Evolutionary conservation across 352 stramenopile genomes (phyloP), one percentile per base, ranked within the genome.

Genomic region (Pythium sukuiense): DNA sequence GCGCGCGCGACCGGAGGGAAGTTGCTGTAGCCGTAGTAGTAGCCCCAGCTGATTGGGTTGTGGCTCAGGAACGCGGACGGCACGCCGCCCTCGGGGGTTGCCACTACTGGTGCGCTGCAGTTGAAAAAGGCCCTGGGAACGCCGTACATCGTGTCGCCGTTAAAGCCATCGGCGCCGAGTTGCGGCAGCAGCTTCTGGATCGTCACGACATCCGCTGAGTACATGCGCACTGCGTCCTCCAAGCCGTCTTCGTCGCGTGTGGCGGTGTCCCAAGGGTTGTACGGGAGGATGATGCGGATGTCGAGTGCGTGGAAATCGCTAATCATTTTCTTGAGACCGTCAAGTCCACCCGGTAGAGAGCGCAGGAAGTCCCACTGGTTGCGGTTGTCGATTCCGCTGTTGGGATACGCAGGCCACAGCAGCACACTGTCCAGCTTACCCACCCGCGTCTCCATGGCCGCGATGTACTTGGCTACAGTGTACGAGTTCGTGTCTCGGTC

Each of bases 81-180:
- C 16, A 93, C 76, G 2, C 86, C 85, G 20, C 88, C 83, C 55
- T 93, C 85, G 0, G 85, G 85, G 0, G 76, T 69, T 30, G 83
- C 87, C 1, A 90, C 66, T 6, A 89, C 59, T 20, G 79, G 83
- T 0, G 70, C 61, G 9, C 63, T 82, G 68, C 82, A 93, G 76
- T 93, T 91, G 73, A 77, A 94, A 61, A 95, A 96, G 14, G 84
- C 74, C 55, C 76, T 82, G 1, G 85, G 86, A 0, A 96, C 83
- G 26, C 86, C 88, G 62, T 90, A 94, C 83, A 96, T 93, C 16
- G 88, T 96, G 74, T 96, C 88, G 9, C 86, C 88, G 60, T 96
- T 96, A 61, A 96, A 90, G 20, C 80, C 88, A 52, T 96, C 88
- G 20, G 78, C 83, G 20, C 76, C 65, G 6, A 85, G 59, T 45